A percentile compares a stretch with the other conserved stretches of the same genome.
Evolutionary conservation across 345 rosid genomes (phyloP).

Genomic region (Citrus hindsii): DNA sequence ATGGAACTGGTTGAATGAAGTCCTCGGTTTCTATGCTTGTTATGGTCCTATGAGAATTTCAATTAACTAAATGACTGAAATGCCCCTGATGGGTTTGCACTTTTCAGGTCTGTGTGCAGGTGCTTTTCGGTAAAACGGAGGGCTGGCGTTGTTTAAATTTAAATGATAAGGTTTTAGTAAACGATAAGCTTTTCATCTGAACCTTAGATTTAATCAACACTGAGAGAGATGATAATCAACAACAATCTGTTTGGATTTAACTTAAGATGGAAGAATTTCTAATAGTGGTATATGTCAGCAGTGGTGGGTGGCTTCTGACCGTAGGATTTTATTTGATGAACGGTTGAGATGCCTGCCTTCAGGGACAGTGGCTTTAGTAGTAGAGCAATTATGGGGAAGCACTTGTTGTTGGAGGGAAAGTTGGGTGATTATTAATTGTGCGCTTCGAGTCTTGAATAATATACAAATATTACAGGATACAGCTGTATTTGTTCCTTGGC

Average conservation of each 20-base stretch:
- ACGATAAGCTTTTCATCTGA: not conserved
- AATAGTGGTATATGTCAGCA: not conserved
- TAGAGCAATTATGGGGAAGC: not conserved
- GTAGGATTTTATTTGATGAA: not conserved
- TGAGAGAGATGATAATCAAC: not conserved
- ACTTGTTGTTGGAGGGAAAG: not conserved
- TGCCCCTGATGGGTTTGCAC: not conserved
- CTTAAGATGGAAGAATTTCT: not conserved
- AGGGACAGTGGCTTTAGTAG: not conserved
- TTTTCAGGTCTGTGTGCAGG: not conserved
- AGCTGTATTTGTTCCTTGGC: not conserved
- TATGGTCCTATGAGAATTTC: not conserved
- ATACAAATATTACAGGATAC: not conserved
- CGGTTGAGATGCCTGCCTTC: not conserved
- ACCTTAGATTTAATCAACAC: not conserved
- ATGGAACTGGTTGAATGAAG: slow-evolving; percentile 33
- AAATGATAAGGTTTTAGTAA: not conserved
- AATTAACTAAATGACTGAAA: slow-evolving; percentile 18
- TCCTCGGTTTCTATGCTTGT: slow-evolving; percentile 41
- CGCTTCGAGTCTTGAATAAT: not conserved
- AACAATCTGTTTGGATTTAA: not conserved
- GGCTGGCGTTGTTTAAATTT: too few species aligned
- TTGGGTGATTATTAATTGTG: not conserved
- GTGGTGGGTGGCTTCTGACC: not conserved
- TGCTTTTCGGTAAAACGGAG: slow-evolving; percentile 9